Conservation (phyloP, 177 flowering plant genomes). For the Vitis hybrid region DNA sequence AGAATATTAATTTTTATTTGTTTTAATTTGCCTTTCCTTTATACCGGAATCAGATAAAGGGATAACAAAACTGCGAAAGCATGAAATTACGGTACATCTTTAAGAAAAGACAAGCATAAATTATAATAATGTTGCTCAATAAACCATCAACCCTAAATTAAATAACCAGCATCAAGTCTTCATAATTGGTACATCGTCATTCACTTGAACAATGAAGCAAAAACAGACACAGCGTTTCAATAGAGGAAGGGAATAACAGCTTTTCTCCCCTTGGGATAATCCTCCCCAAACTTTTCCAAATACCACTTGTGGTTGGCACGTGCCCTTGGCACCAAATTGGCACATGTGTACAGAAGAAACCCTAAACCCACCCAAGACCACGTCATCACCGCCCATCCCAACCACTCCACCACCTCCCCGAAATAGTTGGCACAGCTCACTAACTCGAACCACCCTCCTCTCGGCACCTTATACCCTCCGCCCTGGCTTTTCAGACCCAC, state of each 20-base stretch:
- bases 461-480: constrained; percentile 75
- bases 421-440: constrained; percentile 89
- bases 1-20: too few species aligned
- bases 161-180: too few species aligned
- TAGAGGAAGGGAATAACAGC: constrained; percentile 80
- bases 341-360: constrained; percentile 75
- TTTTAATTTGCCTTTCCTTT: too few species aligned
- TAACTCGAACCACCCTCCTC: constrained; percentile 79
- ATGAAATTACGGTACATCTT: too few species aligned
- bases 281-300: constrained; percentile 73
- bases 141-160: too few species aligned
- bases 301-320: constrained; percentile 73
- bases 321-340: constrained; percentile 86
- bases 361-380: constrained; percentile 81
- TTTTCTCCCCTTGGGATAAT: constrained; percentile 74
- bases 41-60: too few species aligned
- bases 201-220: too few species aligned
- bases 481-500: constrained; percentile 49
- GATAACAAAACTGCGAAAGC: background rate
- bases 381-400: constrained; percentile 84
- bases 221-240: constrained; percentile 19
- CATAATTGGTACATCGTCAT: too few species aligned
- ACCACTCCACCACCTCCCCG: constrained; percentile 92
- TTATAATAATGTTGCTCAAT: too few species aligned
- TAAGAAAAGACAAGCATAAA: too few species aligned